Base-by-base conservation (phyloP, 768 basidiomycete genomes). In the Russula sp. region DNA sequence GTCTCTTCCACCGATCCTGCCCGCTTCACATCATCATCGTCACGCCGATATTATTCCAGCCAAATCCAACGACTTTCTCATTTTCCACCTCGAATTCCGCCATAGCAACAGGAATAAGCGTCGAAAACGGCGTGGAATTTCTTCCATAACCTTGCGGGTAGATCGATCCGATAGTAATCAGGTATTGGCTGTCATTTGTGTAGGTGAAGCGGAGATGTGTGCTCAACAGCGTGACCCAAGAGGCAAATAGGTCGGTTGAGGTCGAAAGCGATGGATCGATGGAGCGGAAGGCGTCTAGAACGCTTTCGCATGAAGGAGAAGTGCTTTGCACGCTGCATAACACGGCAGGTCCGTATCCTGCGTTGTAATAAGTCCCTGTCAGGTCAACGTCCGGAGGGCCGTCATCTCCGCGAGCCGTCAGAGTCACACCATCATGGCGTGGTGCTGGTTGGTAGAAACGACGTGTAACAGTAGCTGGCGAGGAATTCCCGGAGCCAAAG, bases 91-190 rank as follows among this genome's bases (percentile, higher is more conserved):
- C 56, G 24, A 66, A 66, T 3, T 57, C 46, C 5, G 20, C 61
- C 1, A 5, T 5, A 5, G 5, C 48, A 38, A 0, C 3, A 26
- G 56, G 7, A 18, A 1, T 6, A 6, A 57, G 20, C 28, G 30
- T 48, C 28, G 53, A 40, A 44, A 61, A 67, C 3, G 59, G n/a
- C 5, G 63, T 67, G 1, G 54, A 9, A 22, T 67, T 65, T 8
- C 34, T 58, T 11, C 59, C 64, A 7, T 60, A 67, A 2, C 66
- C 66, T 14, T 44, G 14, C 24, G 59, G 66, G 34, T 66, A 67
- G 24, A 61, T 30, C 8, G 36, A 42, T 13, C 42, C 62, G n/a
- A 5, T 14, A 38, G 32, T 30, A 44, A 66, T 11, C 30, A 28
- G 16, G 44, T 46, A 61, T 16, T 30, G n/a, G 30, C 10, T 24